Evolutionary conservation across 2,329 filamentous ascomycete genomes (phyloP), one percentile per base, ranked within the genome.

Genomic region (Pestalotiopsis sp.): DNA sequence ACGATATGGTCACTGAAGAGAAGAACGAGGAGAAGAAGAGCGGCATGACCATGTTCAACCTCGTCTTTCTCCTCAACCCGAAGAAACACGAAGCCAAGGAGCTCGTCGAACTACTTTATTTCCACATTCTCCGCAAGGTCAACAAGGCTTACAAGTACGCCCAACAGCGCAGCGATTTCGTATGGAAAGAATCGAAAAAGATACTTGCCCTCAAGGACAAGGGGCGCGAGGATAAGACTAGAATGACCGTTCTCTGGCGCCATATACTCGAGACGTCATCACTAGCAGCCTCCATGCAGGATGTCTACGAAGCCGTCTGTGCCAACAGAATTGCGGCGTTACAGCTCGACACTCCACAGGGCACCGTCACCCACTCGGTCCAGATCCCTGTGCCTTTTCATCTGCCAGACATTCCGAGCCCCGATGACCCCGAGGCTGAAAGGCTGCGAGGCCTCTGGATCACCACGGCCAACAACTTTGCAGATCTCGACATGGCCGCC

Each of bases 41-140:
- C 72, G 88, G 89, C 61, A 95, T 98, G 93, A 94, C 91, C 71
- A 98, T 98, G 95, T 99, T 99, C 82, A 97, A 98, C 79, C 88
- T 98, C 12, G 94, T 98, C 27, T 98, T 98, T 79, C 93, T 97
- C 64, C 84, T 98, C 72, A 92, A 93, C 73, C 93, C 94, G 3
- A 91, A 91, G 64, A 89, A 91, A 66, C 85, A 95, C 68, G 93
- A 97, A 76, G 90, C 92, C 72, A 92, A 93, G 68, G 85, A 87
- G 84, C 76, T 97, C 60, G 88, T 92, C 58, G 93, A 97, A 71
- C 91, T 83, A 4, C 80, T 98, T 77, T 97, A 97, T 78, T 87
- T 93, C 66, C 93, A 97, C 78, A 91, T 98, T 52, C 92, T 95
- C 71, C 96, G 95, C 79, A 97, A 97, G 80, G 91, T 97, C 74